These are phyloP conservation scores for Ottelia alismoides DNA, from an alignment of 106 monocot species.

Conservation along the genomic window DNA sequence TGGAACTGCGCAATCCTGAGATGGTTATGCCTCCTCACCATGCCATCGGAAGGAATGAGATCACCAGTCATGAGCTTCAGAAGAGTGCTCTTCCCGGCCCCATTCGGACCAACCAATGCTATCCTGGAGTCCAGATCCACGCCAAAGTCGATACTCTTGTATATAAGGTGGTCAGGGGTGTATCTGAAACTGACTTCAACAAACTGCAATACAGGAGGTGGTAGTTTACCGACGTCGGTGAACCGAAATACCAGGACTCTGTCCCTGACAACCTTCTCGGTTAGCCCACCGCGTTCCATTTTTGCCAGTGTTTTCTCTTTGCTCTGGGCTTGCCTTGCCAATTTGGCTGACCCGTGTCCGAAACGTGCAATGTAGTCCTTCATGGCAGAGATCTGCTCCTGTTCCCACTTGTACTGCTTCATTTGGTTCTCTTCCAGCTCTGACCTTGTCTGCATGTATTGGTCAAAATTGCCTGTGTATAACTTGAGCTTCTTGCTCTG, in stretches of 20 bases:
- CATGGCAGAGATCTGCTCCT: constrained; percentile 90
- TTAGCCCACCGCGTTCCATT: constrained; percentile 97
- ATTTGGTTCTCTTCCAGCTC: constrained; percentile 98
- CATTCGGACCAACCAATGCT: constrained; percentile 92
- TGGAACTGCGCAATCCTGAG: constrained; percentile 92
- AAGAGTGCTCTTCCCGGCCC: constrained; percentile 97
- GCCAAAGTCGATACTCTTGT: constrained; percentile 83
- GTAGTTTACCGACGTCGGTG: constrained; percentile 88
- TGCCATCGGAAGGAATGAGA: constrained; percentile 68
- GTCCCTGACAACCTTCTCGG: constrained; percentile 74
- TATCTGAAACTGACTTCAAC: constrained; percentile 93
- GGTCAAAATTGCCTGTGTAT: constrained; percentile 91
- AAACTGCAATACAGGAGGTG: constrained; percentile 91
- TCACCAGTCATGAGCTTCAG: constrained; percentile 98
- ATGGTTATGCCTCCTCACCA: constrained; percentile 95
- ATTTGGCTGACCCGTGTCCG: constrained; percentile 95
- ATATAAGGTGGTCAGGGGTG: constrained; percentile 76
- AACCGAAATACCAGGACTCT: constrained; percentile 76
- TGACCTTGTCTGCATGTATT: constrained; percentile 74
- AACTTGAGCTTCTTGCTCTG: constrained; percentile 84
- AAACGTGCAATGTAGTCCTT: constrained; percentile 99
- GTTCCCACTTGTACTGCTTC: constrained; percentile 99
- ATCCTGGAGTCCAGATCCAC: constrained; percentile 94
- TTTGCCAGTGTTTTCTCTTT: constrained; percentile 99
- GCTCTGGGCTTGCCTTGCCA: constrained; percentile 95